Conservation (phyloP, 2,329 filamentous ascomycete species). For the Fusarium equiseti region DNA sequence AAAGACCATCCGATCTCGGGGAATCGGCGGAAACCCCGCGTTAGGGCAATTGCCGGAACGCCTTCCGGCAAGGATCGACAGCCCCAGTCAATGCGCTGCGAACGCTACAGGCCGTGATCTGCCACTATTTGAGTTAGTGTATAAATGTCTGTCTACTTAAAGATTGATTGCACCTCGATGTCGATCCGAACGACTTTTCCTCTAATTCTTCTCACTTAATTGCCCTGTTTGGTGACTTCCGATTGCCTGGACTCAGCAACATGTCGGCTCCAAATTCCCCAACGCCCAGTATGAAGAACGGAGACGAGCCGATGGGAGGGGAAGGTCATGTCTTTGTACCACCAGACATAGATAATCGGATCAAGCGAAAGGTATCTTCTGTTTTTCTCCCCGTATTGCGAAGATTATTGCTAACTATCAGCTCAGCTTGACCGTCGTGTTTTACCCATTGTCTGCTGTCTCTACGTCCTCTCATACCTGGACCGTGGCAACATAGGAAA, state of each 20-base stretch:
- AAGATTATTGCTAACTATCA: accelerated
- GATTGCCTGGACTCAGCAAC: accelerated
- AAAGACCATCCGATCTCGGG: not conserved
- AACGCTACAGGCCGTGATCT: not conserved
- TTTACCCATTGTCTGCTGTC: slow-evolving; percentile 36
- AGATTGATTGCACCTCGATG: not conserved
- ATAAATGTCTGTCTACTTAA: not conserved
- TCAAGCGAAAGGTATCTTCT: not conserved
- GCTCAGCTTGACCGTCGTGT: slow-evolving; percentile 32
- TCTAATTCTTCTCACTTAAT: not conserved
- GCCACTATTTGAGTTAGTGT: not conserved
- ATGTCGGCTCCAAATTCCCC: not conserved
- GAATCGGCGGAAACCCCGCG: not conserved
- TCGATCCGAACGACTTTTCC: not conserved
- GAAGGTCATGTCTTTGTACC: not conserved
- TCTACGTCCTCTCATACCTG: slow-evolving; percentile 39
- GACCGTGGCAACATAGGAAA: slow-evolving; percentile 42
- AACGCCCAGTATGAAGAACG: not conserved
- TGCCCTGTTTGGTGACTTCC: not conserved
- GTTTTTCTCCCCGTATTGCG: too few relatives aligned
- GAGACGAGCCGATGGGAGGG: not conserved
- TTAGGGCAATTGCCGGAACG: not conserved
- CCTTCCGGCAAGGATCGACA: not conserved
- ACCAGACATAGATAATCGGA: not conserved
- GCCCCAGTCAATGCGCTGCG: not conserved